phyloP scores from a whole-genome alignment of 1,139 yeast species.

The Geotrichum klebahnii region DNA sequence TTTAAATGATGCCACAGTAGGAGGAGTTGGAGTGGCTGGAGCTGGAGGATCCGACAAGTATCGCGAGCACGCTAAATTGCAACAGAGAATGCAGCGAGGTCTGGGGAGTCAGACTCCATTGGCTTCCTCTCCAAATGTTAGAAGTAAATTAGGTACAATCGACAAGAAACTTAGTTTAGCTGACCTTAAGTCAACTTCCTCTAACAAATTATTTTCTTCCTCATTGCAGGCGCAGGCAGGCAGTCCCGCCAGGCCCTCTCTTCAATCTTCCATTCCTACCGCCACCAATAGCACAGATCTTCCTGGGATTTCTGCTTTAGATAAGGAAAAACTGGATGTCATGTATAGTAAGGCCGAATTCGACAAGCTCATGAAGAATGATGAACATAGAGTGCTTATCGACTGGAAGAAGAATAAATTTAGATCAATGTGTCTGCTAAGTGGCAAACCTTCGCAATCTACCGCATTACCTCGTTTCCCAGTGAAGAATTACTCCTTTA shows the following conservation, averaged over 20 bases:
- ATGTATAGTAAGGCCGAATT: slow-evolving; percentile 51
- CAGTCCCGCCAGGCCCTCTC: too few species aligned
- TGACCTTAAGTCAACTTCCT: slow-evolving; percentile 12
- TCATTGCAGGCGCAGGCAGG: slow-evolving; percentile 14
- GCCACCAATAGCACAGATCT: slow-evolving; percentile 22
- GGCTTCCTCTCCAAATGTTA: background rate
- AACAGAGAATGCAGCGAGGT: slow-evolving; percentile 2
- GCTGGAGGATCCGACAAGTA: slow-evolving; percentile 22
- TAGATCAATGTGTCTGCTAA: slow-evolving; percentile 53
- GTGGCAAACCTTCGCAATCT: slow-evolving; percentile 44
- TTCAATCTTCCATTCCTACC: too few species aligned
- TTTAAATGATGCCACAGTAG: slow-evolving; percentile 19
- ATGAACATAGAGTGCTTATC: slow-evolving; percentile 58
- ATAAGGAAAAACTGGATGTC: slow-evolving; percentile 47
- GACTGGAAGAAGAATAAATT: slow-evolving; percentile 65
- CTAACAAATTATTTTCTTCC: background rate
- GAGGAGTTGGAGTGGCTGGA: slow-evolving; percentile 22
- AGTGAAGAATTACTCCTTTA: slow-evolving; percentile 44
- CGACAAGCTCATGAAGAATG: slow-evolving; percentile 42
- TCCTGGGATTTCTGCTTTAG: slow-evolving; percentile 27
- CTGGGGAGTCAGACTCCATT: background rate
- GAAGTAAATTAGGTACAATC: slow-evolving; percentile 7
- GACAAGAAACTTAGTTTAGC: slow-evolving; percentile 13
- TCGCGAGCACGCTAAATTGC: slow-evolving; percentile 17
- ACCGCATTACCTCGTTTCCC: slow-evolving; percentile 36